Base-by-base conservation (phyloP, 2,329 filamentous ascomycete species). In the Microsporum ferrugineum region DNA sequence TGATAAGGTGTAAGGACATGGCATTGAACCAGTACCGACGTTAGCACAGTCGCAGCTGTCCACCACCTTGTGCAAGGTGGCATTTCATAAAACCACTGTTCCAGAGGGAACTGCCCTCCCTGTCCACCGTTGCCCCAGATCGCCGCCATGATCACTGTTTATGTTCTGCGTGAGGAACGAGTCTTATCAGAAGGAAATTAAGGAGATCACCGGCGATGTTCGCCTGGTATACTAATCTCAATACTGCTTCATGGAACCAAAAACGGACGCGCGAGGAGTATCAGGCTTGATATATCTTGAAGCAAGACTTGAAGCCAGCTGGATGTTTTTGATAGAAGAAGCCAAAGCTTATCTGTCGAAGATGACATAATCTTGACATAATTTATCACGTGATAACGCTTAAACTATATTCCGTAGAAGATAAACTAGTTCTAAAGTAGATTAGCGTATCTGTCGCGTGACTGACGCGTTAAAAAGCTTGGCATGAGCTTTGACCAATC, bases 31-130 rank as follows among this genome's bases (percentile, higher is more conserved):
- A 97, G 78, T 14, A 91, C 85, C 67, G 91, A 95, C 8, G 88
- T 94, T 62, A 90, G 79, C 47, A 97, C 85, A 0, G 91, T 95
- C 3, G 91, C 91, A 29, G 90, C 91, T 27, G 94, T 97, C 94
- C 94, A 99, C 87, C 89, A 95, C 64, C 94, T 82, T 41, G 94
- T 99, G 75, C 91, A 95, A 31, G 94, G 85, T 2, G 94, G 94
- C 88, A 96, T 96, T 75, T 99, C 94, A 82, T 90, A 96, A 76
- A 96, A 97, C 94, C 94, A 99, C 67, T 92, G 88, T 76, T 97
- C 94, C 5, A 99, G 82, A 47, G 92, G 94, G 70, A 96, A 80
- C 64, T 83, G 81, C 61, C 79, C 79, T 64, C 78, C 77, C 61
- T 77, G 75, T 12, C 71, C 75, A 56, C 71, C 76, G 51, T 58